Base-by-base conservation (phyloP, 495 filamentous ascomycete species). In the Aspergillus cristatus region DNA sequence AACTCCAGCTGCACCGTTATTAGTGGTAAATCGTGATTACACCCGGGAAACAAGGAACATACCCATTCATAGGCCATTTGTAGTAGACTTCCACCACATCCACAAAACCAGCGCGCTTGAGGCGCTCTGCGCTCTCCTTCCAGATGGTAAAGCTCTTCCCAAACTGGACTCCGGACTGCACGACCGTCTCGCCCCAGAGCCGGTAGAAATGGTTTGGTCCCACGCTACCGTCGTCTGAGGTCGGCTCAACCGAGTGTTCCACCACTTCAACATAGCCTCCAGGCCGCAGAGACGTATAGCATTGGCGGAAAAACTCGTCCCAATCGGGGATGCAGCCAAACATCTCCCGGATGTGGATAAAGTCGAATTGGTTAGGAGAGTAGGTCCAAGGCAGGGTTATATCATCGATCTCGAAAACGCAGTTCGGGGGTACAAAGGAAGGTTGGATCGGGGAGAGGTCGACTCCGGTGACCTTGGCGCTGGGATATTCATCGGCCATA, bases 191-290 rank as follows among this genome's bases (percentile, higher is more conserved):
- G 49, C 70, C 72, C 57, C 71, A 78, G 37, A 65, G 50, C 0
- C 63, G 57, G n/a, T 78, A 60, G 3, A 72, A 67, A 45, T 78
- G 71, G 32, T 70, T 60, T 2, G 55, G 31, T 55, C 39, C 49
- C 45, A 81, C 67, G 20, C 57, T 68, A 14, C 48, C 63, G 45
- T 75, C 71, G 38, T 68, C 61, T 12, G 71, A 68, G 26, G 59
- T 50, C 3, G 70, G 67, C 15, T 51, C 58, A 33, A 75, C 67
- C 15, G 60, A 48, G 16, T 73, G 65, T 42, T 80, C 76, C 31
- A 74, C 69, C 22, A 80, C 60, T 47, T 84, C 79, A 34, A 81
- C 60, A 57, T 75, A 83, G 46, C 78, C 82, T 12, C 82, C 81
- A 0, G 81, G 82, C 35, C 73, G 72, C 10, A 78, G 55, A 45